Conservation (phyloP, 1,284 basidiomycete genomes). For the Ganoderma sinense region DNA sequence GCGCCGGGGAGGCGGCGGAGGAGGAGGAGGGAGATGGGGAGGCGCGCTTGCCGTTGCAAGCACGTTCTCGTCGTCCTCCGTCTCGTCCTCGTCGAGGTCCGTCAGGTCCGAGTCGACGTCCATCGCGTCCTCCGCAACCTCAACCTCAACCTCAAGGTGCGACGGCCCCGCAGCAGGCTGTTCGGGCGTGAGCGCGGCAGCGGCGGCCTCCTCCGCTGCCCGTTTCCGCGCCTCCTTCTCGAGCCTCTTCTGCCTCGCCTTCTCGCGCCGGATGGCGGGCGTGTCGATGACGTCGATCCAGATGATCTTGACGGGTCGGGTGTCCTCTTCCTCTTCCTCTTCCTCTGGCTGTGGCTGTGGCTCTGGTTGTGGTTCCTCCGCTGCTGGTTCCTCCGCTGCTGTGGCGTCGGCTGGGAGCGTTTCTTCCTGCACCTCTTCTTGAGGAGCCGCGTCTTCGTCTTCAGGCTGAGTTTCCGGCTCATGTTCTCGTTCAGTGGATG, state of each 20-base stretch:
- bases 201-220: conserved; percentile 22
- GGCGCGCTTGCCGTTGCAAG: too few relatives aligned
- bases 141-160: not conserved
- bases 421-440: too few relatives aligned
- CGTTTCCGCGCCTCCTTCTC: conserved; percentile 40
- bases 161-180: conserved; percentile 14
- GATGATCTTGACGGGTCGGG: conserved; percentile 38
- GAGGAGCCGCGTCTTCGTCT: not conserved
- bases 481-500: not conserved
- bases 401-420: too few relatives aligned
- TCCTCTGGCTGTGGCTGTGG: not conserved
- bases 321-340: conserved; percentile 19
- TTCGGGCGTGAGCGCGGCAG: conserved; percentile 7
- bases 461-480: not conserved
- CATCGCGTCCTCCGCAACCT: conserved; percentile 6
- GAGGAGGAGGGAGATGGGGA: not conserved
- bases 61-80: conserved; percentile 12
- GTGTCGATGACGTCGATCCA: conserved; percentile 76
- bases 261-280: conserved; percentile 66
- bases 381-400: too few relatives aligned
- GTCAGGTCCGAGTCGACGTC: conserved; percentile 14
- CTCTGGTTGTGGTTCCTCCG: not conserved
- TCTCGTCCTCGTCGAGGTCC: conserved; percentile 22
- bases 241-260: conserved; percentile 54
- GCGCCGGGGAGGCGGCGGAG: too few relatives aligned